These are phyloP conservation scores for Hanseniaspora guilliermondii DNA, from an alignment of 805 yeast genomes.

Conservation along the genomic window DNA sequence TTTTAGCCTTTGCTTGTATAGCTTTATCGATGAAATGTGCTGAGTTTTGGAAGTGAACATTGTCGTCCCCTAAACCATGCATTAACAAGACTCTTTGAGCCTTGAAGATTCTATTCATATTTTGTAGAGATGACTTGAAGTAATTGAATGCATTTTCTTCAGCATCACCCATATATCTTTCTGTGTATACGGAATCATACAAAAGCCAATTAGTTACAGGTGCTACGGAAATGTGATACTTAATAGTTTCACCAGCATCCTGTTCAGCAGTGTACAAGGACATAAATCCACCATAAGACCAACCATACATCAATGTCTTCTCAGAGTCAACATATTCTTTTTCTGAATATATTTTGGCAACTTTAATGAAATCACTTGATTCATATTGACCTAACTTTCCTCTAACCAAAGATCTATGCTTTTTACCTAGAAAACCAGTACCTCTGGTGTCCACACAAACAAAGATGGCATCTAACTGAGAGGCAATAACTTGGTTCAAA, in stretches of 20 bases:
- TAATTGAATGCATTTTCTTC: conserved; percentile 56
- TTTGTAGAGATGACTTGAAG: conserved; percentile 39
- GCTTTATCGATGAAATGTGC: conserved; percentile 64
- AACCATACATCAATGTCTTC: conserved; percentile 85
- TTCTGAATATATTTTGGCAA: conserved; percentile 59
- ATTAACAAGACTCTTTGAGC: conserved; percentile 64
- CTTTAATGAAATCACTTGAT: conserved; percentile 73
- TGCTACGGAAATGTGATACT: conserved; percentile 89
- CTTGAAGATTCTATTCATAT: conserved; percentile 43
- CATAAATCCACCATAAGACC: conserved; percentile 95
- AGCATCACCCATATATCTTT: conserved; percentile 85
- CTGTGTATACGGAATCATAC: conserved; percentile 89
- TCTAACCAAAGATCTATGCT: conserved; percentile 67
- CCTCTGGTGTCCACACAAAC: conserved; percentile 97
- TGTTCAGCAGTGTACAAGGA: conserved; percentile 79
- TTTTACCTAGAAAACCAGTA: conserved; percentile 76
- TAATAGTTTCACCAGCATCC: conserved; percentile 63
- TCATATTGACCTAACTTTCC: conserved; percentile 74
- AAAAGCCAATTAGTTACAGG: conserved; percentile 93
- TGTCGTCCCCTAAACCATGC: conserved; percentile 97
- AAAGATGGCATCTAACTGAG: conserved; percentile 69
- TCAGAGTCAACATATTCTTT: conserved; percentile 53
- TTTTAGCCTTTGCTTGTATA: conserved; percentile 62
- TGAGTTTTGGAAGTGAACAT: conserved; percentile 88
- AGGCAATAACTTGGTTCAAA: conserved; percentile 65